phyloP scores from a whole-genome alignment of 2,329 filamentous ascomycete species.

The Pyrenophora tritici-repentis region DNA sequence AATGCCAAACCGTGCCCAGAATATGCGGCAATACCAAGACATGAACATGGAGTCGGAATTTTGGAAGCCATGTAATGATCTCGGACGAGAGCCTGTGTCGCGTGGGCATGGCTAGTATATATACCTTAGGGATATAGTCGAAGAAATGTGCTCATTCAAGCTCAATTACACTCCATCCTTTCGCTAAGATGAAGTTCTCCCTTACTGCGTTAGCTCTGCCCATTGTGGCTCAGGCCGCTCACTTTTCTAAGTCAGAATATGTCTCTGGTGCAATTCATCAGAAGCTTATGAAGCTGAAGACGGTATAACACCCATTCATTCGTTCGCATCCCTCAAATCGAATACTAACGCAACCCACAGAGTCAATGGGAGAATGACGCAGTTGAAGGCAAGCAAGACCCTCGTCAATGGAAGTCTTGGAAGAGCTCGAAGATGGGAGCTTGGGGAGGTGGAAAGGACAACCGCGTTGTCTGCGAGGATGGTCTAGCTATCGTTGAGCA shows the following conservation, averaged over 20 bases:
- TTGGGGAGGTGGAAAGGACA: conserved; percentile 8
- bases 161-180: conserved; percentile 24
- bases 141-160: conserved; percentile 28
- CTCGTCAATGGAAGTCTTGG: conserved; percentile 26
- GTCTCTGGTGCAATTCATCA: conserved; percentile 29
- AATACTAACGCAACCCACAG: conserved; percentile 1
- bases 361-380: conserved; percentile 31
- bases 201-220: conserved; percentile 28
- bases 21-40: conserved; percentile 14
- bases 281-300: conserved; percentile 36
- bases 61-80: conserved; percentile 4
- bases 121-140: conserved; percentile 11
- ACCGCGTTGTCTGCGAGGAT: conserved; percentile 28
- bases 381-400: conserved; percentile 24
- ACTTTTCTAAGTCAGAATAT: conserved; percentile 31
- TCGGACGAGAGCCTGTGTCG: background rate
- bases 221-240: conserved; percentile 27
- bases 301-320: conserved; percentile 11
- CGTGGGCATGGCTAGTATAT: conserved; percentile 17
- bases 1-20: conserved; percentile 18
- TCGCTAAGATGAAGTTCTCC: conserved; percentile 34
- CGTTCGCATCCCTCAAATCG: background rate
- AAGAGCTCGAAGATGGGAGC: conserved; percentile 24
- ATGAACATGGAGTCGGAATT: conserved; percentile 1
- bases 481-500: conserved; percentile 29